phyloP scores from a whole-genome alignment of 2,329 filamentous ascomycete genomes.

The Fusarium circinatum region DNA sequence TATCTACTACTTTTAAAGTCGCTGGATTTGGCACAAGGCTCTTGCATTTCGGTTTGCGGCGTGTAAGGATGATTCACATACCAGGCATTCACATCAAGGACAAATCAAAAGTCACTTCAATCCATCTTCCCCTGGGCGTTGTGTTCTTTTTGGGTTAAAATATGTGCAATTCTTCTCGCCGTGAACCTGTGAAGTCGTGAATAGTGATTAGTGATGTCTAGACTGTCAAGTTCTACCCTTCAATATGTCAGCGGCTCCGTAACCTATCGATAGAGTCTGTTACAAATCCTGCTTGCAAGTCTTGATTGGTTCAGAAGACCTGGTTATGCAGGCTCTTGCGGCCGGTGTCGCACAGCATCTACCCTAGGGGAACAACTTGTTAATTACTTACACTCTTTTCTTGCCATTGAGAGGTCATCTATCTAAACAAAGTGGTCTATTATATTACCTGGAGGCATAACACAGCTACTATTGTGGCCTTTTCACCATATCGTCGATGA shows the following conservation, averaged over 20 bases:
- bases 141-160: conserved; percentile 11
- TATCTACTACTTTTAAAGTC: conserved; percentile 45
- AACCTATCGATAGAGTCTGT: too few relatives aligned
- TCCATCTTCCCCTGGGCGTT: conserved; percentile 24
- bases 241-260: neutral
- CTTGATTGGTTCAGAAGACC: neutral
- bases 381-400: neutral
- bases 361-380: neutral
- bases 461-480: too few relatives aligned
- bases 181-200: neutral
- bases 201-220: neutral
- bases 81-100: conserved; percentile 62
- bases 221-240: neutral
- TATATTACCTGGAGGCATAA: too few relatives aligned
- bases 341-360: neutral
- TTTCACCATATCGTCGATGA: neutral
- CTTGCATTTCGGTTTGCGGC: conserved; percentile 64
- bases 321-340: neutral
- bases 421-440: neutral
- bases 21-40: conserved; percentile 57
- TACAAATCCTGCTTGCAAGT: neutral
- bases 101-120: conserved; percentile 52
- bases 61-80: conserved; percentile 63
- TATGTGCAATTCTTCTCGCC: conserved; percentile 21
- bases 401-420: too few relatives aligned